A percentile compares a stretch with the other conserved stretches of the same genome.
Conservation (phyloP, 805 yeast species). For the Hanseniaspora osmophila region DNA sequence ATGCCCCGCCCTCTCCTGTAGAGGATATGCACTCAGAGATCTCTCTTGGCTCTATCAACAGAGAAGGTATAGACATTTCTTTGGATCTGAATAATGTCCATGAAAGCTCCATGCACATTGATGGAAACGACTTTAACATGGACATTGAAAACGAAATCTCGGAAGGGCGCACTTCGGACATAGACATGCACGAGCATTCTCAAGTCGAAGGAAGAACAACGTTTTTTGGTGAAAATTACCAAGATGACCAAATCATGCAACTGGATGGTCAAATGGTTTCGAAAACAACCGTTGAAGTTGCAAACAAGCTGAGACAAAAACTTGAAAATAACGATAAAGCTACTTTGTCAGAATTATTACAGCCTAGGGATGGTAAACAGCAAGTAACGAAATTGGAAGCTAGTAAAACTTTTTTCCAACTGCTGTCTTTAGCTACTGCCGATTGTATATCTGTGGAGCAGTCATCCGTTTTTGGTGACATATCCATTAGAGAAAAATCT, state of each 20-base stretch:
- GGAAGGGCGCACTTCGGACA: background rate
- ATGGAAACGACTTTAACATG: conserved; percentile 3
- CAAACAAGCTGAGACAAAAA: conserved; percentile 13
- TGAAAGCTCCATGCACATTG: conserved; percentile 1
- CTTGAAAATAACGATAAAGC: conserved; percentile 8
- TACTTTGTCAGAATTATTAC: conserved; percentile 3
- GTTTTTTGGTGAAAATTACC: conserved; percentile 1
- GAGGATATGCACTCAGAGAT: conserved; percentile 4
- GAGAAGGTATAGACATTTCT: conserved; percentile 11
- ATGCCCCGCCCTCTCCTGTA: background rate
- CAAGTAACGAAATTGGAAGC: conserved; percentile 15
- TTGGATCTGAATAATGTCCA: conserved; percentile 13
- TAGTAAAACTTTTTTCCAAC: conserved; percentile 50
- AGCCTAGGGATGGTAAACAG: conserved; percentile 2
- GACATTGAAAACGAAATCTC: conserved; percentile 3
- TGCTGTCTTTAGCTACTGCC: conserved; percentile 66
- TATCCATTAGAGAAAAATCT: conserved; percentile 36
- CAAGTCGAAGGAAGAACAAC: conserved; percentile 4
- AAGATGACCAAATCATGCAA: conserved; percentile 9
- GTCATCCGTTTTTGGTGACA: conserved; percentile 43
- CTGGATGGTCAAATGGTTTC: conserved; percentile 14
- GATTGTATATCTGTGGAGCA: conserved; percentile 57
- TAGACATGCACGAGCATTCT: conserved; percentile 1
- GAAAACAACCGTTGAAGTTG: conserved; percentile 18
- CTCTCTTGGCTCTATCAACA: background rate